phyloP scores from a whole-genome alignment of 2,329 filamentous ascomycete genomes.

The Aspergillus fumigatus region DNA sequence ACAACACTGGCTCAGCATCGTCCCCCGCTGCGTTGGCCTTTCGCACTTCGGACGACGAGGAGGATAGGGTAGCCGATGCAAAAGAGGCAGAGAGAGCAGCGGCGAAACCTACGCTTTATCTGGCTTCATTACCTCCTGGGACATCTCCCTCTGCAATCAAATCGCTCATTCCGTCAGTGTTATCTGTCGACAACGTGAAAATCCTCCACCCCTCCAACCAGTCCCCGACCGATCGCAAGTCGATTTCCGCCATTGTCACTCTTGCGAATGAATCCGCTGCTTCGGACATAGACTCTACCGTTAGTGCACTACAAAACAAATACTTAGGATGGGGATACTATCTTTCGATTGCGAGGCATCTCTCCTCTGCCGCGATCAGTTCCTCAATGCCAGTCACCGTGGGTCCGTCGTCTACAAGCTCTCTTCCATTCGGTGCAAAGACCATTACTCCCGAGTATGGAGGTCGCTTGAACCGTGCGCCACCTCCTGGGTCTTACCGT shows the following conservation, averaged over 20 bases:
- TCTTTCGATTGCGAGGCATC: slow-evolving; percentile 72
- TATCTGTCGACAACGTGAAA: slow-evolving; percentile 69
- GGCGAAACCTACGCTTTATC: slow-evolving; percentile 52
- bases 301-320: slow-evolving; percentile 72
- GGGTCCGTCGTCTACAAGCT: slow-evolving; percentile 45
- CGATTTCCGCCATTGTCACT: slow-evolving; percentile 72
- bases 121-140: slow-evolving; percentile 51
- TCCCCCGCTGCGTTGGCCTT: slow-evolving; percentile 36
- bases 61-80: slow-evolving; percentile 36
- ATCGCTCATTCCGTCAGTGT: slow-evolving; percentile 45
- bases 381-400: slow-evolving; percentile 47
- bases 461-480: slow-evolving; percentile 47
- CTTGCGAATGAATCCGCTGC: slow-evolving; percentile 75
- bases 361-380: slow-evolving; percentile 69
- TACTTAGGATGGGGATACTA: slow-evolving; percentile 84
- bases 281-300: slow-evolving; percentile 74
- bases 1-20: slow-evolving; percentile 23
- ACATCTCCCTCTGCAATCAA: slow-evolving; percentile 49
- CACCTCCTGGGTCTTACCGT: slow-evolving; percentile 46
- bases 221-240: slow-evolving; percentile 59
- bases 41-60: slow-evolving; percentile 41
- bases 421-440: slow-evolving; percentile 75
- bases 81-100: slow-evolving; percentile 45
- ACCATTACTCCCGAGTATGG: slow-evolving; percentile 49
- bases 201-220: slow-evolving; percentile 56